Evolutionary conservation across 805 yeast species (phyloP).

Genomic region (Candida ulmi): DNA sequence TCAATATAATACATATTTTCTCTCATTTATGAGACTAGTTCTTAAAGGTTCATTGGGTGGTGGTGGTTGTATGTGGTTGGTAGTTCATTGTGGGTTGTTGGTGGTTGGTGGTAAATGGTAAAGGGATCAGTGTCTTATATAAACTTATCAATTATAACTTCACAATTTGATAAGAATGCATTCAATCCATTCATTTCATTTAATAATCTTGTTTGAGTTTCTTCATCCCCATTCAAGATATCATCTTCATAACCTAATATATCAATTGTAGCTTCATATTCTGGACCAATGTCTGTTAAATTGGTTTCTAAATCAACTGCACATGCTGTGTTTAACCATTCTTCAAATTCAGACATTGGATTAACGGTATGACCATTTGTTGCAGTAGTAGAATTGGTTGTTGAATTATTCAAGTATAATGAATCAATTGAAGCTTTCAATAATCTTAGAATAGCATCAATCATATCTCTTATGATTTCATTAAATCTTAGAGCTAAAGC

Average conservation of each 20-base stretch:
- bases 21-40: no score
- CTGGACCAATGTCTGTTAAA: not conserved
- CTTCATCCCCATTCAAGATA: not conserved
- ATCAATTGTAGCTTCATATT: not conserved
- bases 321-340: not conserved
- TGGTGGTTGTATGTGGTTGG: no score
- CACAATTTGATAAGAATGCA: not conserved
- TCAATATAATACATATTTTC: no score
- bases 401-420: not conserved
- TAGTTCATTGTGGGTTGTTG: no score
- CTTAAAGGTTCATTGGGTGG: no score
- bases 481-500: not conserved
- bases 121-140: no score
- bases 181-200: not conserved
- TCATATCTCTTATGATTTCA: not conserved
- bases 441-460: not conserved
- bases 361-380: no score
- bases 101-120: no score
- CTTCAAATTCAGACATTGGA: not conserved
- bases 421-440: not conserved
- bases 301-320: not conserved
- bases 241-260: not conserved
- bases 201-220: not conserved
- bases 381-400: no score
- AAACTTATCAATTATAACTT: no score